These are phyloP conservation scores for Nothomitra cinnamomea DNA, from an alignment of 2,329 filamentous ascomycete species.

Conservation along the genomic window DNA sequence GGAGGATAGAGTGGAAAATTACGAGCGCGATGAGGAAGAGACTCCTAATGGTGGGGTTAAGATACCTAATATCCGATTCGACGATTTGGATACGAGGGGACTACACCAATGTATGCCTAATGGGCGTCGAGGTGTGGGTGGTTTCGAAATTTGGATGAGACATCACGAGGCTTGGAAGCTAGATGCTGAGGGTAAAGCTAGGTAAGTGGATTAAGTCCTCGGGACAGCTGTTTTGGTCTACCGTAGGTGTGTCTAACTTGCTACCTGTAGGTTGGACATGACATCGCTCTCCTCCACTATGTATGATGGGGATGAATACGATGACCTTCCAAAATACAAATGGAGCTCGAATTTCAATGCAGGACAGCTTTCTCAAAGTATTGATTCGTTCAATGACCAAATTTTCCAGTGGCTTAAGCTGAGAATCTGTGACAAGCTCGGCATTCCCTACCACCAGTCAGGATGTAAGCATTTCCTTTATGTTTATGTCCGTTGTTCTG, in stretches of 20 bases:
- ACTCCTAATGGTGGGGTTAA: not conserved
- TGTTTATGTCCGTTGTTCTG: not conserved
- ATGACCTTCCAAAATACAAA: slow-evolving; percentile 13
- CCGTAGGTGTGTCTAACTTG: slow-evolving; percentile 5
- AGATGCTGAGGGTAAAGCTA: not conserved
- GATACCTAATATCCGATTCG: slow-evolving; percentile 7
- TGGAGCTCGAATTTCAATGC: slow-evolving; percentile 11
- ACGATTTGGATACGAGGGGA: slow-evolving; percentile 6
- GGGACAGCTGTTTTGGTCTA: not conserved
- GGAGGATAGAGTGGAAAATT: not conserved
- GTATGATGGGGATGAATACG: slow-evolving; percentile 12
- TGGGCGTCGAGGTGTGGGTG: slow-evolving; percentile 10
- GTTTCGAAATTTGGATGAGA: slow-evolving; percentile 15
- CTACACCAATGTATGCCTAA: slow-evolving; percentile 8
- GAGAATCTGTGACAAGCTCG: slow-evolving; percentile 9
- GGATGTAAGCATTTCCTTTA: slow-evolving; percentile 5
- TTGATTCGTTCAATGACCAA: slow-evolving; percentile 12
- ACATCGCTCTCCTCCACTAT: slow-evolving; percentile 5
- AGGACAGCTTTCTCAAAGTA: slow-evolving; percentile 3
- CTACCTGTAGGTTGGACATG: slow-evolving; percentile 7
- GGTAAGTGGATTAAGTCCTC: slow-evolving; percentile 6
- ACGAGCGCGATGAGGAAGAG: not conserved
- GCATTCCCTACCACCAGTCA: not conserved
- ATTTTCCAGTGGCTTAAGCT: slow-evolving; percentile 9
- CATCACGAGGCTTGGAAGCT: slow-evolving; percentile 13